Evolutionary conservation across 768 basidiomycete species (phyloP).

Genomic region (Lactarius pseudohatsudake): DNA sequence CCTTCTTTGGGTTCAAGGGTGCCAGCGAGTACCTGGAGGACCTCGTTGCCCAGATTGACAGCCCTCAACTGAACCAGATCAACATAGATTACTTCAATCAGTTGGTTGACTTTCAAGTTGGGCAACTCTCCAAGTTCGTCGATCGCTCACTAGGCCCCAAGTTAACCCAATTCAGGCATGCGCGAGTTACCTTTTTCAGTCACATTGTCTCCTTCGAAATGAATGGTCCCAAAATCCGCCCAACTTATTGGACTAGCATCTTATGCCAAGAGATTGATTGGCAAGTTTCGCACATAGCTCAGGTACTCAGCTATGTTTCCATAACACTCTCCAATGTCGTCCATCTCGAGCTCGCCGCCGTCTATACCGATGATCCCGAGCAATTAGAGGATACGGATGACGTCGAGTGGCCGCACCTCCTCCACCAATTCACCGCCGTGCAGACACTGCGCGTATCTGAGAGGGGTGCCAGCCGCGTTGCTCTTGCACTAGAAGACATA

Average conservation of each 20-base stretch:
- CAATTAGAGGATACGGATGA: no score
- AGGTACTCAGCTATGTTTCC: background rate
- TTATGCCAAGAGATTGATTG: background rate
- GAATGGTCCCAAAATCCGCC: no score
- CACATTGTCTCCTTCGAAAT: fast-evolving
- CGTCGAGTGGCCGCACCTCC: no score
- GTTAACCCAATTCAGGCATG: background rate
- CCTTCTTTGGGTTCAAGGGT: background rate
- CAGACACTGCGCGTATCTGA: no score
- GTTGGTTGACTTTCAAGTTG: background rate
- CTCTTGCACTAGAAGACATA: no score
- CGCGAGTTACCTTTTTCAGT: background rate
- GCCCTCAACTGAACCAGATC: background rate
- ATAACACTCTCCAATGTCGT: background rate
- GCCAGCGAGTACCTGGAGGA: background rate
- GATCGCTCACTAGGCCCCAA: background rate
- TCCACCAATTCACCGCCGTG: no score
- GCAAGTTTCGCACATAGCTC: background rate
- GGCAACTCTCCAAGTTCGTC: background rate
- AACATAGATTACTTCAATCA: background rate
- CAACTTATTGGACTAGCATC: background rate
- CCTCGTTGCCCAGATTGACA: background rate
- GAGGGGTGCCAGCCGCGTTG: no score
- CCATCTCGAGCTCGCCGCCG: background rate
- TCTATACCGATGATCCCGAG: no score